Percentiles rank a stretch among this genome's conserved stretches.
These are phyloP conservation scores for Suillus spraguei DNA, from an alignment of 768 basidiomycete genomes.

Conservation along the genomic window DNA sequence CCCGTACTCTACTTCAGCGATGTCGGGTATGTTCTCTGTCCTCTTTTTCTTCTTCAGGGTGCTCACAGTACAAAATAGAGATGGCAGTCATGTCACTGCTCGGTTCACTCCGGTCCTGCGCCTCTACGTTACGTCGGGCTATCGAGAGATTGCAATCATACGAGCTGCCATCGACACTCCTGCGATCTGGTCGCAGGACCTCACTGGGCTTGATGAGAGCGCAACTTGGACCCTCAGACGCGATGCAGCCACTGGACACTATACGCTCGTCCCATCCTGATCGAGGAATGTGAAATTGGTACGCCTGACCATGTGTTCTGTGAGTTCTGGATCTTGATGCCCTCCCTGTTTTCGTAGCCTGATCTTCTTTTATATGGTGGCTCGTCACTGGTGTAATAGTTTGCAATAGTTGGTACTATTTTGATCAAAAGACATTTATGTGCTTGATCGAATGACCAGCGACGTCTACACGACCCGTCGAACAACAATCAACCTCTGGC, in stretches of 20 bases:
- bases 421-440: neutral
- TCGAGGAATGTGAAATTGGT: neutral
- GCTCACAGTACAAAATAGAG: neutral
- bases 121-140: constrained; percentile 3
- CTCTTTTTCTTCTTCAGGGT: neutral
- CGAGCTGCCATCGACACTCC: neutral
- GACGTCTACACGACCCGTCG: neutral
- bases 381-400: neutral
- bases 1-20: constrained; percentile 4
- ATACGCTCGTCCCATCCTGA: neutral
- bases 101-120: constrained; percentile 7
- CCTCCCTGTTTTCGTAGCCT: neutral
- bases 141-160: constrained; percentile 2
- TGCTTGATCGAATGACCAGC: neutral
- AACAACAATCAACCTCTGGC: neutral
- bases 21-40: neutral
- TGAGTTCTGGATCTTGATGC: neutral
- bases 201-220: neutral
- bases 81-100: neutral
- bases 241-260: neutral
- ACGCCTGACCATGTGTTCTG: neutral
- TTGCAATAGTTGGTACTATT: neutral
- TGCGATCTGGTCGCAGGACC: constrained; percentile 6
- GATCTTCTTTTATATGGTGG: too few species aligned
- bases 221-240: constrained; percentile 3